These are phyloP conservation scores for Starmerella kuoi DNA, from an alignment of 805 yeast genomes.

Conservation along the genomic window DNA sequence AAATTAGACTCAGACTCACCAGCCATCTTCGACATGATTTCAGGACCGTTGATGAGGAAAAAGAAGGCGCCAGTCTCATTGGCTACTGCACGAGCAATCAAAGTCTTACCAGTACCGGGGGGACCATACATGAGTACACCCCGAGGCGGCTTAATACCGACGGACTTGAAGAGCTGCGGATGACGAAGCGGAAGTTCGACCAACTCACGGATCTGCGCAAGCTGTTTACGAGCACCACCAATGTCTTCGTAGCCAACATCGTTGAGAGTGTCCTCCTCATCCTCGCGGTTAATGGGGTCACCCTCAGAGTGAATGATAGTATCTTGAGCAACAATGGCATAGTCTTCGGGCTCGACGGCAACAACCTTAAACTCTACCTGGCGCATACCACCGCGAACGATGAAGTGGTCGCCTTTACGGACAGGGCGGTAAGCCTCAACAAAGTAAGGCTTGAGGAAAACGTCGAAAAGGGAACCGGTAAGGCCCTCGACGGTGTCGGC, in stretches of 20 bases:
- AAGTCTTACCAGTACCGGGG: slow-evolving; percentile 98
- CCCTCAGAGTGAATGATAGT: slow-evolving; percentile 98
- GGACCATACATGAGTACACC: slow-evolving; percentile 94
- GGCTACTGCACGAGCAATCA: slow-evolving; percentile 99
- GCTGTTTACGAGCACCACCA: slow-evolving; percentile 98
- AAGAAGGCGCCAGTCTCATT: slow-evolving; percentile 98
- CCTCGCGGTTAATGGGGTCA: slow-evolving; percentile 96
- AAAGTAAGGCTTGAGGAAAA: slow-evolving; percentile 91
- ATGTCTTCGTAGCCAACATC: slow-evolving; percentile 98
- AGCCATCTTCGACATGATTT: slow-evolving; percentile 99
- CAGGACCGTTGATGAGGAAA: slow-evolving; percentile 97
- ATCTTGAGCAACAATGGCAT: slow-evolving; percentile 96
- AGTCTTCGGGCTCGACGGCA: slow-evolving; percentile 94
- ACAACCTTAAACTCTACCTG: slow-evolving; percentile 98
- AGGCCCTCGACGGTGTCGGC: slow-evolving; percentile 97
- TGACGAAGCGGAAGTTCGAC: slow-evolving; percentile 97
- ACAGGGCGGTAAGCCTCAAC: slow-evolving; percentile 99
- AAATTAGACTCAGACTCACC: slow-evolving; percentile 97
- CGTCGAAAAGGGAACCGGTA: slow-evolving; percentile 92
- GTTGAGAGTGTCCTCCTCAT: slow-evolving; percentile 88
- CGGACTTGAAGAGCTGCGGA: slow-evolving; percentile 93
- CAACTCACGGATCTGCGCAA: slow-evolving; percentile 98
- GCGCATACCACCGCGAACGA: slow-evolving; percentile 98
- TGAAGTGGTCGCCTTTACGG: slow-evolving; percentile 90
- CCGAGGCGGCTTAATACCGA: slow-evolving; percentile 97